Conservation (phyloP, 2,329 filamentous ascomycete species). For the Cadophora sp. region DNA sequence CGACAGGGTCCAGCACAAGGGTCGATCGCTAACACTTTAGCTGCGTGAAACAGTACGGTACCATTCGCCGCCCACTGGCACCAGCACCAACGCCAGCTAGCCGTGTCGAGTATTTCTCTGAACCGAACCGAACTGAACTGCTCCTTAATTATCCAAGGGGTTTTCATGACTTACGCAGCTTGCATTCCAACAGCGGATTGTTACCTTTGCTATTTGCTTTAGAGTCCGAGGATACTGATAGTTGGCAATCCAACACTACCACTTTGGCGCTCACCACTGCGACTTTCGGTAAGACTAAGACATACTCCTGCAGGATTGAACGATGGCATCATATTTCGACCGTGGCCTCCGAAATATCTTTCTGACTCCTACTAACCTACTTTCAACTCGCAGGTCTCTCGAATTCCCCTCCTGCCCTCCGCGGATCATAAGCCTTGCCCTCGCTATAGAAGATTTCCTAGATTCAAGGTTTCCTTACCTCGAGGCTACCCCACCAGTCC, state of each 20-base stretch:
- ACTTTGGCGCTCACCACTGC: background rate
- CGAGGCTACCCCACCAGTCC: conserved; percentile 18
- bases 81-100: background rate
- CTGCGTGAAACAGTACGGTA: conserved; percentile 33
- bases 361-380: conserved; percentile 18
- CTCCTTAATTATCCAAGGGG: background rate
- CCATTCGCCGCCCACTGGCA: conserved; percentile 12
- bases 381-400: background rate
- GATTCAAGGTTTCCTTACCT: background rate
- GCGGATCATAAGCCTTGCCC: conserved; percentile 17
- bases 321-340: conserved; percentile 13
- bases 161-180: background rate
- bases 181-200: background rate
- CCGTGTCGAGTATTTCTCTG: background rate
- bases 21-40: conserved; percentile 32
- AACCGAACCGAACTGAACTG: no score
- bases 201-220: background rate
- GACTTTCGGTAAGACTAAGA: conserved; percentile 31
- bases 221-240: background rate
- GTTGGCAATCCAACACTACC: background rate
- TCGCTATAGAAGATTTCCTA: background rate
- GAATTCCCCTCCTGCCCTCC: conserved; percentile 5
- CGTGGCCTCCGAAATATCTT: conserved; percentile 8
- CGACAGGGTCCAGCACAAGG: conserved; percentile 27
- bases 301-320: conserved; percentile 14